These are phyloP conservation scores for Mytilinidion resinicola DNA, from an alignment of 495 filamentous ascomycete species.

Conservation along the genomic window DNA sequence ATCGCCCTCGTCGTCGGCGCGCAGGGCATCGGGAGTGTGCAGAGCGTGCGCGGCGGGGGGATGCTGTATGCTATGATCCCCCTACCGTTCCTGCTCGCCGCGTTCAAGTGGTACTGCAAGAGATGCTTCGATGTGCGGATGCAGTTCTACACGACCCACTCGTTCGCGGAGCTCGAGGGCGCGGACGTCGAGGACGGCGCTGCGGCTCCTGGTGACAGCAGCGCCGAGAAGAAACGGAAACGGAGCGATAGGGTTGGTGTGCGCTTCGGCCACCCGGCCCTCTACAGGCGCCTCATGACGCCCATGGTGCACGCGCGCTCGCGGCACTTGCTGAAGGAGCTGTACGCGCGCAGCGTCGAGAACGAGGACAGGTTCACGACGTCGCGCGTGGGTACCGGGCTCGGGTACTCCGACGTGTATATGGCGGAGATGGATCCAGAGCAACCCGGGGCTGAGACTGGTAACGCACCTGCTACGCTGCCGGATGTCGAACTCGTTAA, in stretches of 20 bases:
- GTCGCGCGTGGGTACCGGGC: neutral
- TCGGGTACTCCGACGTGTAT: slow-evolving; percentile 9
- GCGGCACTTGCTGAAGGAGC: slow-evolving; percentile 56
- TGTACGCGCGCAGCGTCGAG: neutral
- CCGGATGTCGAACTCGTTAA: slow-evolving; percentile 17
- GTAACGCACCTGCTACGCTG: neutral
- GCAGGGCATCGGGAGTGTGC: slow-evolving; percentile 35
- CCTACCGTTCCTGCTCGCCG: slow-evolving; percentile 68
- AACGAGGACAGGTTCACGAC: too few species aligned
- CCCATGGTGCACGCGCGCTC: slow-evolving; percentile 94
- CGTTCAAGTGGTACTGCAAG: slow-evolving; percentile 80
- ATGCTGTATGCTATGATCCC: slow-evolving; percentile 65
- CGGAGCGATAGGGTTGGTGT: slow-evolving; percentile 60
- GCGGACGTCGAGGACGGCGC: slow-evolving; percentile 53
- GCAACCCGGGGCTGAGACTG: neutral
- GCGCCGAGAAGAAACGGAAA: slow-evolving; percentile 37
- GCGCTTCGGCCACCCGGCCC: slow-evolving; percentile 82
- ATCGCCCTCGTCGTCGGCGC: slow-evolving; percentile 55
- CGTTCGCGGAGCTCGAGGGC: slow-evolving; percentile 47
- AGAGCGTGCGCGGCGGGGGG: slow-evolving; percentile 32
- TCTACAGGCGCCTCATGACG: slow-evolving; percentile 82
- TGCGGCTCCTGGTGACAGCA: slow-evolving; percentile 38
- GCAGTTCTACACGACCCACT: slow-evolving; percentile 60
- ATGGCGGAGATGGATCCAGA: slow-evolving; percentile 9
- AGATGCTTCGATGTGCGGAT: slow-evolving; percentile 66